A percentile compares a stretch with the other conserved stretches of the same genome.
phyloP scores from a whole-genome alignment of 1,139 yeast species.

The Diutina ranongensis region DNA sequence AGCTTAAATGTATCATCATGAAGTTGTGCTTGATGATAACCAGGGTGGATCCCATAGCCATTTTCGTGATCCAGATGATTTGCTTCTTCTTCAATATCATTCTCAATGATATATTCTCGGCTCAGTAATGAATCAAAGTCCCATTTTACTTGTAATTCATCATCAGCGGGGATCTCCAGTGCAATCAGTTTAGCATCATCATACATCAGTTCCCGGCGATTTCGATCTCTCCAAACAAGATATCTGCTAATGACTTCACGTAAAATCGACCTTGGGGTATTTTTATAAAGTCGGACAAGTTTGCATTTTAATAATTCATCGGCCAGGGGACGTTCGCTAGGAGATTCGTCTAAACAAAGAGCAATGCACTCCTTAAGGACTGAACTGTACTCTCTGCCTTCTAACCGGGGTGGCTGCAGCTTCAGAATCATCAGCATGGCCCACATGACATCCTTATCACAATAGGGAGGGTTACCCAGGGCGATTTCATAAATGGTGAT shows the following conservation, averaged over 20 bases:
- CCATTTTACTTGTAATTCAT: constrained; percentile 65
- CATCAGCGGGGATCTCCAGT: constrained; percentile 11
- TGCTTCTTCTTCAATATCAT: constrained; percentile 26
- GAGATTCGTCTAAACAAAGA: constrained; percentile 84
- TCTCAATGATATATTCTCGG: constrained; percentile 59
- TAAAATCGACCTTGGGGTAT: constrained; percentile 46
- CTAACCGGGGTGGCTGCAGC: constrained; percentile 88
- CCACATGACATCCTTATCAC: constrained; percentile 89
- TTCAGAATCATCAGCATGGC: constrained; percentile 92
- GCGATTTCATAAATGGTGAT: constrained; percentile 90
- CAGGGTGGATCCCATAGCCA: background rate
- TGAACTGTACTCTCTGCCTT: constrained; percentile 75
- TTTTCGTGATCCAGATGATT: background rate
- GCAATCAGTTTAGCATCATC: constrained; percentile 25
- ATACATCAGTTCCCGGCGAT: constrained; percentile 37
- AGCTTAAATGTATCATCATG: background rate
- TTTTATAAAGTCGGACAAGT: constrained; percentile 53
- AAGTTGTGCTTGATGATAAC: background rate
- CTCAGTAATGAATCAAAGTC: constrained; percentile 73
- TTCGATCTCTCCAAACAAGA: constrained; percentile 64
- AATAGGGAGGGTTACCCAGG: constrained; percentile 95
- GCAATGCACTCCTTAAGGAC: constrained; percentile 82
- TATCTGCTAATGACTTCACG: constrained; percentile 77
- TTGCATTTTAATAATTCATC: constrained; percentile 71
- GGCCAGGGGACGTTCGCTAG: constrained; percentile 79